These are phyloP conservation scores for Trifolium repens DNA, from an alignment of 306 rosid genomes.

Conservation along the genomic window DNA sequence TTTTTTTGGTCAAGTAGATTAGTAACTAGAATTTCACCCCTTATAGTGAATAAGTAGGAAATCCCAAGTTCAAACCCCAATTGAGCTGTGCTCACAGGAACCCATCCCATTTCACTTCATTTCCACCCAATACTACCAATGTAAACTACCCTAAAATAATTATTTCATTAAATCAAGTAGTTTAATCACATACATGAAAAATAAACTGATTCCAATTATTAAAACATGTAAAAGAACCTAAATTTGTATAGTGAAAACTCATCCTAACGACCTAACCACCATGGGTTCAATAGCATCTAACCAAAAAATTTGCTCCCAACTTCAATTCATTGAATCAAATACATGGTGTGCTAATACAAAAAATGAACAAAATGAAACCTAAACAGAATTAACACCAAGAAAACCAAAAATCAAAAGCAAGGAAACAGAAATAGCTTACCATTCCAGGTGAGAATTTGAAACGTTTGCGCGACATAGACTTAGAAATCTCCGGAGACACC, in stretches of 20 bases:
- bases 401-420: conserved; percentile 9
- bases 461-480: conserved; percentile 64
- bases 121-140: not conserved
- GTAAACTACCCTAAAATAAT: not conserved
- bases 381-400: too few relatives aligned
- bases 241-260: not conserved
- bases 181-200: not conserved
- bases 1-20: too few relatives aligned
- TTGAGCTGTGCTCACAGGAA: too few relatives aligned
- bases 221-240: not conserved
- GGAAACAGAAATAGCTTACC: conserved; percentile 50
- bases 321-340: not conserved
- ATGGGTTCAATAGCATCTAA: not conserved
- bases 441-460: conserved; percentile 94
- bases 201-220: not conserved
- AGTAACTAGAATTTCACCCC: too few relatives aligned
- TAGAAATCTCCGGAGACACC: conserved; percentile 68
- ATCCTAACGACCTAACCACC: conserved; percentile 7
- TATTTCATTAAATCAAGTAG: not conserved
- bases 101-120: not conserved
- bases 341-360: not conserved
- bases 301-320: not conserved
- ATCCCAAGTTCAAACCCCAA: too few relatives aligned
- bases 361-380: not conserved
- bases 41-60: too few relatives aligned